Base-by-base conservation (phyloP, 306 rosid species). In the Pyrus communis region DNA sequence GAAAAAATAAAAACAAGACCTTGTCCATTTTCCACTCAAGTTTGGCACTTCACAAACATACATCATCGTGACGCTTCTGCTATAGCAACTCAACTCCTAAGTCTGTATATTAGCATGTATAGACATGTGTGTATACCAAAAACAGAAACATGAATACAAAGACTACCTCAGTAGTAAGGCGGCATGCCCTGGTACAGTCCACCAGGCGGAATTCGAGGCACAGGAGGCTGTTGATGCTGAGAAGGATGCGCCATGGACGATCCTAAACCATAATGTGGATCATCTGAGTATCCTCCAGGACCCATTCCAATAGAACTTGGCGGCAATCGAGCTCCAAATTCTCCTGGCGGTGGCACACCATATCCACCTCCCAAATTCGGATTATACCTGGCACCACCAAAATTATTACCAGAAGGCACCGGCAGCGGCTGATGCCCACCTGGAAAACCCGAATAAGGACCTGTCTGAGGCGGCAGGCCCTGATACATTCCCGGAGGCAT, bases 161-260 rank as follows among this genome's bases (percentile, higher is more conserved):
- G 2, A 69, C 76, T 81, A 91, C 97, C 95, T 30, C 86, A 91
- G 79, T 83, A 91, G 84, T 89, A 91, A 69, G 86, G 93, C 40
- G 90, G 93, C 23, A 79, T 7, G 85, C 80, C 59, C 80, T 62
- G 92, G 82, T 89, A 91, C 91, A 89, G 82, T 8, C 89, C 89
- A 46, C 92, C 92, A 10, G 89, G 91, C 23, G 88, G 92, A 59
- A 82, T 88, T 83, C 97, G 89, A 9, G 97, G 90, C 21, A 82
- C 82, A 17, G 78, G 81, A 71, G 69, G 70, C 23, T 19, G 94
- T 87, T 2, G 87, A 86, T 7, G 92, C 86, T 60, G 81, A 1
- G 77, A 49, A 28, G 81, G 81, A 30, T 38, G 78, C 6, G 46
- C 84, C 82, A 63, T 30, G 10, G 91, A 75, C 7, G 85, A 73